Evolutionary conservation across 2,329 filamentous ascomycete species (phyloP).

Genomic region (Colletotrichum lindemuthianum): DNA sequence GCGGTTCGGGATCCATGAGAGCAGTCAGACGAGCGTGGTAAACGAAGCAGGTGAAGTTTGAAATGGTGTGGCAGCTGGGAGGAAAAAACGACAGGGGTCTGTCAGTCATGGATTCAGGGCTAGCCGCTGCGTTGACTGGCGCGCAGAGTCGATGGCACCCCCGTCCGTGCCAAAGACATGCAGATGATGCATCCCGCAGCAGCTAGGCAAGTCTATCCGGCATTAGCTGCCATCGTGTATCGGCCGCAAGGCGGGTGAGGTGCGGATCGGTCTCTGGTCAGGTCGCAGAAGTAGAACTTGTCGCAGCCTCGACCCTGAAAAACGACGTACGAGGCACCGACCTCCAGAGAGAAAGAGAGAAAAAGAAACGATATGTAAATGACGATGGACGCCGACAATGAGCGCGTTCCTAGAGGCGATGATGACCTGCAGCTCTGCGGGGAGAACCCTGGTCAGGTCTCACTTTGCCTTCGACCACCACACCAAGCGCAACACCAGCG

Average conservation of each 20-base stretch:
- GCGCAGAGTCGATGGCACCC: conserved; percentile 33
- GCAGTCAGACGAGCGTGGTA: conserved; percentile 13
- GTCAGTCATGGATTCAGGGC: conserved; percentile 33
- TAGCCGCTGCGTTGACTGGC: conserved; percentile 34
- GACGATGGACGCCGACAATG: conserved; percentile 32
- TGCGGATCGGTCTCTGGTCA: conserved; percentile 34
- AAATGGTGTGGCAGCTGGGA: conserved; percentile 35
- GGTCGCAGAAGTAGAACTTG: conserved; percentile 28
- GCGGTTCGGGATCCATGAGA: not conserved
- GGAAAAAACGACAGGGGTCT: conserved; percentile 32
- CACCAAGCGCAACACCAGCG: conserved; percentile 36
- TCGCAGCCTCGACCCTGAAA: conserved; percentile 29
- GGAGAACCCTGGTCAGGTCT: conserved; percentile 23
- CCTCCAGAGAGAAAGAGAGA: conserved; percentile 5
- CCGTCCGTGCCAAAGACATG: conserved; percentile 32
- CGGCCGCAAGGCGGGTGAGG: conserved; percentile 33
- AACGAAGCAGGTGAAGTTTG: conserved; percentile 22
- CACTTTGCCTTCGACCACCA: conserved; percentile 36
- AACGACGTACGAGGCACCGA: conserved; percentile 21
- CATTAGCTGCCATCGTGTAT: conserved; percentile 36
- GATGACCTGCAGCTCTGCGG: conserved; percentile 34
- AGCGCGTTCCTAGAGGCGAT: conserved; percentile 34
- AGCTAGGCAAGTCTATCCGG: conserved; percentile 36
- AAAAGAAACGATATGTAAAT: conserved; percentile 34
- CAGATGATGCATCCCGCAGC: conserved; percentile 37